A percentile compares a stretch with the other conserved stretches of the same genome.
These are phyloP conservation scores for Mucor velutinosus DNA, from an alignment of 371 early-diverging fungal species.

Conservation along the genomic window DNA sequence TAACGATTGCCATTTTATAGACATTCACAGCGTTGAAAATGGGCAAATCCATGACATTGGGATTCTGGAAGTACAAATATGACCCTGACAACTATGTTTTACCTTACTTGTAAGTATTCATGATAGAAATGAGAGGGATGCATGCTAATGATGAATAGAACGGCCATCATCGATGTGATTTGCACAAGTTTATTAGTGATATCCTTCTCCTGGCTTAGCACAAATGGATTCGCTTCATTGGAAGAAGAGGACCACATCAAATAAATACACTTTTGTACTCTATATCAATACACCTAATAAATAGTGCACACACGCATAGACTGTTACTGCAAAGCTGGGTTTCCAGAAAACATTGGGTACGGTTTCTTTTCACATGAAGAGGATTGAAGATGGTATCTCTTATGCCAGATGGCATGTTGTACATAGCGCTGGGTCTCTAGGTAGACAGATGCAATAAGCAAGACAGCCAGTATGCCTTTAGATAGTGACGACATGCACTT, in stretches of 20 bases:
- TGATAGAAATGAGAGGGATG: conserved; percentile 22
- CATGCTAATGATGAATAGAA: conserved; percentile 30
- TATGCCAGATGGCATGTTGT: too few species aligned
- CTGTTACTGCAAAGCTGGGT: not conserved
- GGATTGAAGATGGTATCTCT: too few species aligned
- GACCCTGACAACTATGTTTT: conserved; percentile 88
- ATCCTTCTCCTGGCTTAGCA: conserved; percentile 44
- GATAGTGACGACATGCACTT: too few species aligned
- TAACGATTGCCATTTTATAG: conserved; percentile 11
- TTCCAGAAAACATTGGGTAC: not conserved
- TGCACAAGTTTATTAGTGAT: conserved; percentile 58
- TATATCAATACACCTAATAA: not conserved
- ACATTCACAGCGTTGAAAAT: conserved; percentile 50
- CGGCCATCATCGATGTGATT: conserved; percentile 64
- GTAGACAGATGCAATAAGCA: too few species aligned
- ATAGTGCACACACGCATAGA: not conserved
- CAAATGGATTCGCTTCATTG: conserved; percentile 19
- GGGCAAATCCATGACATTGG: conserved; percentile 58
- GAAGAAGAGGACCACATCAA: not conserved
- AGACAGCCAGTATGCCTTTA: too few species aligned
- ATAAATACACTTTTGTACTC: not conserved
- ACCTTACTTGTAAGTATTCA: conserved; percentile 65
- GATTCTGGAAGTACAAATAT: conserved; percentile 71
- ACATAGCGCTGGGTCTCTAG: too few species aligned
- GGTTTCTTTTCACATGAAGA: too few species aligned